These are phyloP conservation scores for Flueggea neowawraea DNA, from an alignment of 441 rosid species.

Conservation along the genomic window DNA sequence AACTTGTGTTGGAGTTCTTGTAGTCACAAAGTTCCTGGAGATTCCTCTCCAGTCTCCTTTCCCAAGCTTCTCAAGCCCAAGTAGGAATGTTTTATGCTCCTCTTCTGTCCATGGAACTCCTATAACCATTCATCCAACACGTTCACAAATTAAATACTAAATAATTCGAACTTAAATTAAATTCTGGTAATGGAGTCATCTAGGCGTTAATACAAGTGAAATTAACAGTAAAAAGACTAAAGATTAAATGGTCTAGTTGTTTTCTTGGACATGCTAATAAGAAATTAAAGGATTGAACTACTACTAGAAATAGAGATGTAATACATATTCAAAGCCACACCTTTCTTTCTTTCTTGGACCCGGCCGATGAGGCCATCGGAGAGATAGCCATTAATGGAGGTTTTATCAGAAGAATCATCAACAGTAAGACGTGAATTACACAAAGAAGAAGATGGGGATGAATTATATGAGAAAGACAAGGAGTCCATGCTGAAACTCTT, in stretches of 20 bases:
- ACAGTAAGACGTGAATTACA: conserved; percentile 34
- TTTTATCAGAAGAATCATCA: conserved; percentile 28
- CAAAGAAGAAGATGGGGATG: conserved; percentile 33
- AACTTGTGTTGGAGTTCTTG: conserved; percentile 93
- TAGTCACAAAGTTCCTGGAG: conserved; percentile 64
- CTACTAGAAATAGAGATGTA: background rate
- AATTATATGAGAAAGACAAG: conserved; percentile 38
- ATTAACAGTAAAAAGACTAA: too few relatives aligned
- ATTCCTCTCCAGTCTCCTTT: conserved; percentile 98
- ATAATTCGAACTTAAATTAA: too few relatives aligned
- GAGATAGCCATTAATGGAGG: conserved; percentile 40
- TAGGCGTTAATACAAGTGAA: too few relatives aligned
- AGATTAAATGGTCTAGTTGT: too few relatives aligned
- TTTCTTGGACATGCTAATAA: too few relatives aligned
- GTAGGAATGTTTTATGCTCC: conserved; percentile 63
- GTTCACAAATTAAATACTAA: background rate
- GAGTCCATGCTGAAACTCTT: conserved; percentile 84
- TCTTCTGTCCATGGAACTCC: conserved; percentile 94
- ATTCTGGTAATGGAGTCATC: too few relatives aligned
- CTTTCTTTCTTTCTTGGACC: conserved; percentile 62
- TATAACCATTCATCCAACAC: conserved; percentile 8
- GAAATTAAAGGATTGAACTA: background rate
- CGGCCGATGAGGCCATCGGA: conserved; percentile 54
- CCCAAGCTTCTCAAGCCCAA: conserved; percentile 80
- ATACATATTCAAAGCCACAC: conserved; percentile 19